phyloP scores from a whole-genome alignment of 495 filamentous ascomycete genomes.

The Parathielavia appendiculata region DNA sequence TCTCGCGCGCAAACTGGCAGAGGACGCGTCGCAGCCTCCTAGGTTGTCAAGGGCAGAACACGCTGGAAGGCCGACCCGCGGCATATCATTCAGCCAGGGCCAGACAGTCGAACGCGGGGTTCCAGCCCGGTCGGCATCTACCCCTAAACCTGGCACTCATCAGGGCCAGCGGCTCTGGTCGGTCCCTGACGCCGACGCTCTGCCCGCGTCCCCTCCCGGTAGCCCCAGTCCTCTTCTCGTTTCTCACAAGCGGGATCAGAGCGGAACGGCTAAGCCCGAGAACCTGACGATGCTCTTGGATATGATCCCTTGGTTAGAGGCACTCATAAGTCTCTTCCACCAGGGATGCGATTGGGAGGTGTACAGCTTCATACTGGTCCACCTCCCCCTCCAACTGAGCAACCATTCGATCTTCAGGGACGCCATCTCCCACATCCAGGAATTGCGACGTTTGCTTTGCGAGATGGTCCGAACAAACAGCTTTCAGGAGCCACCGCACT shows the following conservation, averaged over 20 bases:
- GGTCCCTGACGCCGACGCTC: slow-evolving; percentile 46
- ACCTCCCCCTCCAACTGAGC: slow-evolving; percentile 80
- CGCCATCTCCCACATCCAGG: slow-evolving; percentile 64
- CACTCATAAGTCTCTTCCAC: slow-evolving; percentile 66
- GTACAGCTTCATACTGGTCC: slow-evolving; percentile 83
- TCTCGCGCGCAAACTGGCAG: slow-evolving; percentile 45
- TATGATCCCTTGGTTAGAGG: slow-evolving; percentile 70
- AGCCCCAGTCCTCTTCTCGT: slow-evolving; percentile 43
- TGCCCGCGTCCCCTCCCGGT: slow-evolving; percentile 42
- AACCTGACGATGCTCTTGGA: slow-evolving; percentile 46
- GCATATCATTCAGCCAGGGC: slow-evolving; percentile 44
- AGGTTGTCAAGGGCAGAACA: slow-evolving; percentile 38
- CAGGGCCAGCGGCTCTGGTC: slow-evolving; percentile 47
- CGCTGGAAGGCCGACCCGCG: slow-evolving; percentile 35
- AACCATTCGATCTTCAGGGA: slow-evolving; percentile 81
- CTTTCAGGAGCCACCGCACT: slow-evolving; percentile 68
- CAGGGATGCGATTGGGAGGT: slow-evolving; percentile 86
- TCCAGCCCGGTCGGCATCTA: slow-evolving; percentile 34
- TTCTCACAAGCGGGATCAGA: slow-evolving; percentile 18
- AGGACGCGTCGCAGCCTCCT: slow-evolving; percentile 42
- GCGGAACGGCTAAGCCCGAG: slow-evolving; percentile 14
- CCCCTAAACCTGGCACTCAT: slow-evolving; percentile 30
- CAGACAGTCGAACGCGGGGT: slow-evolving; percentile 36
- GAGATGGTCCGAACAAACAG: slow-evolving; percentile 70
- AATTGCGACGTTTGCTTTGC: slow-evolving; percentile 71